Base-by-base conservation (phyloP, 306 rosid genomes). In the Hippophae gyantsensis region DNA sequence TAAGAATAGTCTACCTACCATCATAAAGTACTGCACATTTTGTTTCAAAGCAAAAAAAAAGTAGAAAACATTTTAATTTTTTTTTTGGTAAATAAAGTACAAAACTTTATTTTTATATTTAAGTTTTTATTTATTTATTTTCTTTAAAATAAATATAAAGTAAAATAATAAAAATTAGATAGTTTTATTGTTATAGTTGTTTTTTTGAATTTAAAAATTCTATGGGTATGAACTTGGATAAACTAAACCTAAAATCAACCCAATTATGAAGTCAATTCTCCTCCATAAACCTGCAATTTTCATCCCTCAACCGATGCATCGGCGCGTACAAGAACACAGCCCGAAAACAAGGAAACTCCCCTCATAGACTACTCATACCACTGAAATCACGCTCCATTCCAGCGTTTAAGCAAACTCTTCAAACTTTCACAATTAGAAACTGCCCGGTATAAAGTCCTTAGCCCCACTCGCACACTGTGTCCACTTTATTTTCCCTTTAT, bases 361-460 rank as follows among this genome's bases (percentile, higher is more conserved):
- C 57, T 40, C 65, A 11, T 18, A 18, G 23, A 9, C 6, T 27
- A 8, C 41, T 64, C 12, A 2, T 32, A 7, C 14, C 65, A 27
- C 43, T 70, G 23, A 0, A 0, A 0, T 0, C 72, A 77, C 74
- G 80, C 79, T 50, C 77, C 57, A 40, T 40, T 10, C 12, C 9
- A 8, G 55, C 47, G 69, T 32, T 9, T 74, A 45, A 44, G 68
- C 42, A 66, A 80, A 45, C 64, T 41, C 65, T 73, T 66, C 48
- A 74, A 82, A 69, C 50, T 65, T 68, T 69, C 57, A 6, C 74
- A 54, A 54, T 50, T 9, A 5, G 38, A 48, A 63, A 66, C 56
- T 72, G 75, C 79, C 62, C 79, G 75, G 79, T 81, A 18, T 18
- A 76, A 25, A 32, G 38, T 32, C 38, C 5, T 25, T 32, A 4